Evolutionary conservation across 2,329 filamentous ascomycete genomes (phyloP).

Genomic region (Colletotrichum tropicale): DNA sequence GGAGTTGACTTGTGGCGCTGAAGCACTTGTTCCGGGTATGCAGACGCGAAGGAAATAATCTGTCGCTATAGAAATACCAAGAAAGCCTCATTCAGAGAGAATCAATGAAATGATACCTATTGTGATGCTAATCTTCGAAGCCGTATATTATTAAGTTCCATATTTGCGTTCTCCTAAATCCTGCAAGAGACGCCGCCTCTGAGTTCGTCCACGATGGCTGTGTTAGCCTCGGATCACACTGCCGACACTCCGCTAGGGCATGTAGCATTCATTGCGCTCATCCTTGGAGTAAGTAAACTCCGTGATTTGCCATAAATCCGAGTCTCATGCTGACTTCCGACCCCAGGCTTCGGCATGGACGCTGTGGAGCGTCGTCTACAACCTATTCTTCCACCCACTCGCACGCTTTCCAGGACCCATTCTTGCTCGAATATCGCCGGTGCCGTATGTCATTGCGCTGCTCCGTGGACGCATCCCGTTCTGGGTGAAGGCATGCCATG

Average conservation of each 20-base stretch:
- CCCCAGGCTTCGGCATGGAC: background rate
- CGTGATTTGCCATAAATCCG: background rate
- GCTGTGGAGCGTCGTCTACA: background rate
- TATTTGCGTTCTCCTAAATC: too few relatives aligned
- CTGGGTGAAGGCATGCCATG: conserved; percentile 25
- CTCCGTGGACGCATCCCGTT: conserved; percentile 26
- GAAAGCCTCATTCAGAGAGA: background rate
- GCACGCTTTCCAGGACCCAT: background rate
- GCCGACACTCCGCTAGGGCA: background rate
- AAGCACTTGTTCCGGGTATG: background rate
- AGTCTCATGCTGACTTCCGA: background rate
- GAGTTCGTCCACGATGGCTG: background rate
- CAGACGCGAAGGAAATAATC: background rate
- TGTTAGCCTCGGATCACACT: background rate
- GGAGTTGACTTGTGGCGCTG: background rate
- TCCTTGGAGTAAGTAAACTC: background rate
- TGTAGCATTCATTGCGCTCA: fast-evolving
- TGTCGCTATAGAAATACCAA: background rate
- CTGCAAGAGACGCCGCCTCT: background rate
- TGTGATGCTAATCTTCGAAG: background rate
- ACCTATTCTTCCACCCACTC: background rate
- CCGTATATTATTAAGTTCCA: too few relatives aligned
- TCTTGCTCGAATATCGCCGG: background rate
- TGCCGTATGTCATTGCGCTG: conserved; percentile 18
- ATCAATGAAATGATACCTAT: background rate